Evolutionary conservation across 768 basidiomycete genomes (phyloP), one percentile per base, ranked within the genome.

Genomic region (Naganishia vishniacii): DNA sequence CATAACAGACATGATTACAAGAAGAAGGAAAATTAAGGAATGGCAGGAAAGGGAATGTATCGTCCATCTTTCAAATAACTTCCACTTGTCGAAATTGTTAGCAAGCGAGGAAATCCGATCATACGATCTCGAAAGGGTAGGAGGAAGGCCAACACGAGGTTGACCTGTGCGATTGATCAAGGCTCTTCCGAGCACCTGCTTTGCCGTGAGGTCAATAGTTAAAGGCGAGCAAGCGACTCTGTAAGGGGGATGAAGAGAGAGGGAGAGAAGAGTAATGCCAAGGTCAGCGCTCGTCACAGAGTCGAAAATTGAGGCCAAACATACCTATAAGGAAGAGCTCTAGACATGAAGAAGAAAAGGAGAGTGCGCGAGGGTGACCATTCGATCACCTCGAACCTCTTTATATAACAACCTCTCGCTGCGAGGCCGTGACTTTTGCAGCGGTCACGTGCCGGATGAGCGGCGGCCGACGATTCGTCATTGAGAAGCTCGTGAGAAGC

Each of bases 191-290:
- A 63, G 62, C 62, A 63, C 62, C 62, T 63, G 62, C 62, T 53
- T 49, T 63, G 62, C 62, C 62, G 62, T 63, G 49, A 44, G 48
- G 53, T 56, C 53, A 62, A 53, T 49, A 49, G 11, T 49, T 48
- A 45, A 60, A 53, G 62, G 62, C 62, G 48, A 63, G 62, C 62
- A 63, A 63, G 62, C 62, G 62, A 63, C 62, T 63, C 62, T 63
- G 41, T 45, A 28, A 2, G 26, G 23, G 2, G 48, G 9, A 32
- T n/a, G n/a, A n/a, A n/a, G n/a, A n/a, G n/a, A 62, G 31, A 5
- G 48, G 26, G 23, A 20, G 16, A 31, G 23, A 25, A 49, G 8
- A 7, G 18, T 34, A 29, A 51, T 6, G 61, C 34, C 32, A 59
- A 2, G 28, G 49, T 56, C 37, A 53, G 37, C 31, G 20, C 8